These are phyloP conservation scores for Picea mariana DNA, from an alignment of 83 land plant genomes.

Conservation along the genomic window DNA sequence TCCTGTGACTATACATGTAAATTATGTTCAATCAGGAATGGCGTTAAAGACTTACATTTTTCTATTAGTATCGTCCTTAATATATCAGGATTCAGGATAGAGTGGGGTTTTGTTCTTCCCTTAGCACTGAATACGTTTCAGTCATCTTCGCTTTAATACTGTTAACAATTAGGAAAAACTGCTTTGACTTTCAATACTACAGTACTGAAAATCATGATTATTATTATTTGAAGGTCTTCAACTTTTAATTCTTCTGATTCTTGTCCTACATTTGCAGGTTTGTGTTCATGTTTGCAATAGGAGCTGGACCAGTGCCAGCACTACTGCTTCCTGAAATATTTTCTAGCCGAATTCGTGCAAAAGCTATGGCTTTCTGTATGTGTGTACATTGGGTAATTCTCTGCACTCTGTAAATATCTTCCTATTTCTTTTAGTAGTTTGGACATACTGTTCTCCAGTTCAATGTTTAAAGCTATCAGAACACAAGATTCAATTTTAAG, in stretches of 20 bases:
- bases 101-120: too few relatives aligned
- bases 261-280: slow-evolving; percentile 48
- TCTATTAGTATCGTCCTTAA: too few relatives aligned
- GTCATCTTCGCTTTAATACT: too few relatives aligned
- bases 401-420: neutral
- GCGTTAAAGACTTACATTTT: too few relatives aligned
- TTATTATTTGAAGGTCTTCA: neutral
- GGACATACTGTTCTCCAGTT: neutral
- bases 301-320: slow-evolving; percentile 94
- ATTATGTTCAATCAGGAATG: too few relatives aligned
- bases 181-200: too few relatives aligned
- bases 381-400: slow-evolving; percentile 88
- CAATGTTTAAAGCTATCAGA: neutral
- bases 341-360: slow-evolving; percentile 75
- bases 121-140: too few relatives aligned
- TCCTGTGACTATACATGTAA: too few relatives aligned
- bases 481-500: neutral
- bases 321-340: slow-evolving; percentile 86
- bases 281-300: slow-evolving; percentile 84
- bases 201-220: too few relatives aligned
- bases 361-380: slow-evolving; percentile 93
- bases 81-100: too few relatives aligned
- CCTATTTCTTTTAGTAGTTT: neutral
- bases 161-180: too few relatives aligned
- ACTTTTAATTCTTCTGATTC: neutral